phyloP scores from a whole-genome alignment of 2,329 filamentous ascomycete genomes.

The Alternaria ethzedia region DNA sequence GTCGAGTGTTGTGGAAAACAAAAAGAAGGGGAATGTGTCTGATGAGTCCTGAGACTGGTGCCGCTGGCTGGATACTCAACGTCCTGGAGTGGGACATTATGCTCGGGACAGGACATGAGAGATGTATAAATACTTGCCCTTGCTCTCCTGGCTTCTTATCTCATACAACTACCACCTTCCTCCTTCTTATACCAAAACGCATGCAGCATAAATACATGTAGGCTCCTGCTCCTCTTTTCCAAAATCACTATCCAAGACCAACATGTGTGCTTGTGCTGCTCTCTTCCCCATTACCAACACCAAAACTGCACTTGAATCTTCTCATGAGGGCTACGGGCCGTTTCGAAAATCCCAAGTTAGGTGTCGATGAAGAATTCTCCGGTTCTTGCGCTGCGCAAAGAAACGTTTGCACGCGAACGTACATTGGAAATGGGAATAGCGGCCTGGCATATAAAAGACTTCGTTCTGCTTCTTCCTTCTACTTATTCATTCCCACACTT shows the following conservation, averaged over 20 bases:
- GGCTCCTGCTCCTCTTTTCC: neutral
- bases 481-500: neutral
- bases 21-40: too few relatives aligned
- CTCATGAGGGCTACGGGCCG: too few relatives aligned
- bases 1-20: neutral
- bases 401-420: too few relatives aligned
- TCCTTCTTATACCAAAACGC: neutral
- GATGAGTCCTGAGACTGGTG: neutral
- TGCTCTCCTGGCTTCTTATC: neutral
- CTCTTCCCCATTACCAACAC: neutral
- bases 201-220: too few relatives aligned
- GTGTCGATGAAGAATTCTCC: too few relatives aligned
- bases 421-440: too few relatives aligned
- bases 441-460: neutral
- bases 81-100: fast-evolving
- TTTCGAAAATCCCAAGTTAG: too few relatives aligned
- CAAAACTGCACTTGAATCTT: too few relatives aligned
- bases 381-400: too few relatives aligned
- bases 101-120: neutral
- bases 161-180: neutral
- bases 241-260: neutral
- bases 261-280: neutral
- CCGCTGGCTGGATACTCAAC: neutral
- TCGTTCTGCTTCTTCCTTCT: neutral
- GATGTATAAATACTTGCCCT: neutral